Evolutionary conservation across 1,284 basidiomycete species (phyloP).

Genomic region (Trichosporon asahii): DNA sequence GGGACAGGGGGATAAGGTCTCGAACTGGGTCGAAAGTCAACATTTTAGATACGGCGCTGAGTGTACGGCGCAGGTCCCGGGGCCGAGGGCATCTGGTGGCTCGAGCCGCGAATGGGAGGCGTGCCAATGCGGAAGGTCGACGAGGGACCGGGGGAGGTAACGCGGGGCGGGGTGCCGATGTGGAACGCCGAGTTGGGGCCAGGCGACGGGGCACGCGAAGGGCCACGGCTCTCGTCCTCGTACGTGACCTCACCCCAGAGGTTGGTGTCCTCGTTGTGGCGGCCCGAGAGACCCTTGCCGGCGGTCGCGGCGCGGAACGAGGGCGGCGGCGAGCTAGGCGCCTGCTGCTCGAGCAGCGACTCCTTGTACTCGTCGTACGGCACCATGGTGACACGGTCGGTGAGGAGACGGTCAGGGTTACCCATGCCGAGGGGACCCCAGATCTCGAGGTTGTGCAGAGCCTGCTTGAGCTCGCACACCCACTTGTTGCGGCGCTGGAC

Average conservation of each 20-base stretch:
- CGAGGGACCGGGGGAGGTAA: background rate
- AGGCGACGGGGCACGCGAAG: constrained; percentile 24
- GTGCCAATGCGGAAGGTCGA: constrained; percentile 12
- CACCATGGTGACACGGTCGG: constrained; percentile 64
- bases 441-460: constrained; percentile 65
- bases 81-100: background rate
- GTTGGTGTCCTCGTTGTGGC: constrained; percentile 44
- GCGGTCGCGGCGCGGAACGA: constrained; percentile 45
- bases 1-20: background rate
- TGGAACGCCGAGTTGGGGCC: constrained; percentile 13
- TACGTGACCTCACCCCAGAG: constrained; percentile 41
- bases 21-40: background rate
- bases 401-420: constrained; percentile 58
- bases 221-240: constrained; percentile 20
- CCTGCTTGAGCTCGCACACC: constrained; percentile 78
- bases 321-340: constrained; percentile 40
- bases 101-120: constrained; percentile 9
- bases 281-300: constrained; percentile 30
- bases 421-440: constrained; percentile 67
- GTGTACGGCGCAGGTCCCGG: background rate
- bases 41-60: constrained; percentile 10
- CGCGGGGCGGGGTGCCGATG: constrained; percentile 16
- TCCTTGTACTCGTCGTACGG: constrained; percentile 68
- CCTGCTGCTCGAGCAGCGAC: constrained; percentile 54
- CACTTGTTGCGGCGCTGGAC: constrained; percentile 79